Base-by-base conservation (phyloP, 805 yeast genomes). In the Torulaspora maleeae region DNA sequence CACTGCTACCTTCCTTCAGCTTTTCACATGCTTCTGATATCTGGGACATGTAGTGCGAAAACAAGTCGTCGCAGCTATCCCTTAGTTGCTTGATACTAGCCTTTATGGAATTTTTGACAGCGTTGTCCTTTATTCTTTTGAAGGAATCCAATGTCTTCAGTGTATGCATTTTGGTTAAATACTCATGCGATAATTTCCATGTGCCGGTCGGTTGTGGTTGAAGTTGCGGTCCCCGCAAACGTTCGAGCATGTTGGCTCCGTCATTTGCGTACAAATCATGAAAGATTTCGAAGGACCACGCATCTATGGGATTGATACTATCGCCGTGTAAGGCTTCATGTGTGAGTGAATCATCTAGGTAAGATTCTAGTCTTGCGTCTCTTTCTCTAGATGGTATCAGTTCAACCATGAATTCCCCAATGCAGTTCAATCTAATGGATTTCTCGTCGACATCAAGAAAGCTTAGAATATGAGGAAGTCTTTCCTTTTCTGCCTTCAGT, bases 141-240 rank as follows among this genome's bases (percentile, higher is more conserved):
- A 56, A 41, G 11, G 47, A 53, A 36, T 57, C 64, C 22, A 63
- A 41, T 1, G 66, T 61, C 41, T 63, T 63, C 29, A 61, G 49
- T 1, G 66, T 61, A 13, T 55, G 45, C 11, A 63, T 36, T 27
- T 40, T 48, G 5, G 47, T 49, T 27, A 59, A 46, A 36, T 61
- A 62, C 25, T 36, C 39, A 41, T 62, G 61, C 11, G 53, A 44
- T 30, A 58, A 20, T 19, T 30, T 43, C 68, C 68, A 63, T 2
- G 55, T 36, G 9, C 34, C 36, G 30, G n/a, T 33, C 15, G 16
- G 2, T 16, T 35, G 37, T 20, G 27, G 16, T 24, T 32, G 28
- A 5, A 28, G 27, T 5, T 28, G 13, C 19, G 27, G 10, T 16
- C 17, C 22, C 27, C 25, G 45, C 38, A 43, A 37, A 6, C 15